A percentile compares a stretch with the other conserved stretches of the same genome.
phyloP scores from a whole-genome alignment of 2,329 filamentous ascomycete genomes.

The Myriosclerotinia duriaeana region DNA sequence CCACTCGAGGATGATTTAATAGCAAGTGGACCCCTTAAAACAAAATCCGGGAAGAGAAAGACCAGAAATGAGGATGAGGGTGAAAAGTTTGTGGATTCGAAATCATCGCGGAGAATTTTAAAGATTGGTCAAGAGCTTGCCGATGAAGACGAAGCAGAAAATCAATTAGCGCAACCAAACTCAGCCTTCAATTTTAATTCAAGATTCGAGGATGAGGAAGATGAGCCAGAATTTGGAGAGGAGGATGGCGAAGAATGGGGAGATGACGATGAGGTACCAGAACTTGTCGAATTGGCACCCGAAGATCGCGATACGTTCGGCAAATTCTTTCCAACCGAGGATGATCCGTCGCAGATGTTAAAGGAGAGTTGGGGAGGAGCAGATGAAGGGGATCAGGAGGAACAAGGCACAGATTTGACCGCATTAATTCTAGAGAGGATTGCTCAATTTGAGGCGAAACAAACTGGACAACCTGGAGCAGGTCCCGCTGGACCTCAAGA shows the following conservation, averaged over 20 bases:
- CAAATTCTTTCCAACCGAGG: conserved; percentile 76
- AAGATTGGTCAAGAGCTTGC: conserved; percentile 84
- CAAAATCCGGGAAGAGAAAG: conserved; percentile 70
- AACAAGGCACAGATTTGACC: conserved; percentile 73
- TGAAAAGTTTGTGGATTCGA: conserved; percentile 79
- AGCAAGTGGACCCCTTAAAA: conserved; percentile 67
- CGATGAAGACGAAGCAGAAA: conserved; percentile 69
- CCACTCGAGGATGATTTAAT: conserved; percentile 87
- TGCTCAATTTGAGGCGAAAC: conserved; percentile 77
- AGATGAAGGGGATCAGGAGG: conserved; percentile 46
- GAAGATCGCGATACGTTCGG: conserved; percentile 88
- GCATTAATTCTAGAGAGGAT: conserved; percentile 95
- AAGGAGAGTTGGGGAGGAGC: conserved; percentile 38
- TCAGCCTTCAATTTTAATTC: conserved; percentile 78
- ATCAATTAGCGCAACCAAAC: conserved; percentile 49
- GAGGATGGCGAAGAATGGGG: conserved; percentile 68
- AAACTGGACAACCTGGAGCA: conserved; percentile 43
- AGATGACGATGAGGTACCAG: conserved; percentile 71
- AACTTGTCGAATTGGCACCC: conserved; percentile 80
- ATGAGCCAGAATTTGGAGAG: conserved; percentile 49
- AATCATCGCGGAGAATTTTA: conserved; percentile 83
- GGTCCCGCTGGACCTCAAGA: conserved; percentile 50
- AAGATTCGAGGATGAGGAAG: conserved; percentile 60
- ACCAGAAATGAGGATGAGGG: conserved; percentile 58
- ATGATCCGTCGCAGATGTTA: conserved; percentile 43